phyloP scores from a whole-genome alignment of 192 early-diverging fungal genomes.

The Phlyctochytrium planicorne region DNA sequence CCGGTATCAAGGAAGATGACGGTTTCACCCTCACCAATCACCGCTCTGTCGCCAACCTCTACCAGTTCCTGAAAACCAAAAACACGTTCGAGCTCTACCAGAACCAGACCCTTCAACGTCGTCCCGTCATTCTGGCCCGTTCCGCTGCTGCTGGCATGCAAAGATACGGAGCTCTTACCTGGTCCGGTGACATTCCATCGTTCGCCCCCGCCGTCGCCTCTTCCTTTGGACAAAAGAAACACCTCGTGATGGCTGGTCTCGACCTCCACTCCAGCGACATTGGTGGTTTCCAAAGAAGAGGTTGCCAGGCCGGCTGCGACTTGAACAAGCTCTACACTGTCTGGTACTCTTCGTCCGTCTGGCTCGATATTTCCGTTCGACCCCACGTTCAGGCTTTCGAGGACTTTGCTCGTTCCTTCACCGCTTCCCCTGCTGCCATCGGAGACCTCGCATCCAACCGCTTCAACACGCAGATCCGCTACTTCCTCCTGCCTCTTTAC shows the following conservation, averaged over 20 bases:
- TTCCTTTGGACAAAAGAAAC: slow-evolving; percentile 14
- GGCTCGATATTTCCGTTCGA: slow-evolving; percentile 19
- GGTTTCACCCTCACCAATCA: slow-evolving; percentile 13
- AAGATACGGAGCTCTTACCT: slow-evolving; percentile 15
- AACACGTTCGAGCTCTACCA: slow-evolving; percentile 10
- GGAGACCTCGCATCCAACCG: slow-evolving; percentile 16
- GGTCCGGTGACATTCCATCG: slow-evolving; percentile 19
- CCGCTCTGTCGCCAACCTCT: slow-evolving; percentile 16
- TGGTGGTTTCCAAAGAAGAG: slow-evolving; percentile 16
- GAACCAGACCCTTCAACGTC: slow-evolving; percentile 11
- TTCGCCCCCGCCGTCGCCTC: slow-evolving; percentile 13
- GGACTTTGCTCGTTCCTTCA: not conserved
- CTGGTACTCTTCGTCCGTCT: slow-evolving; percentile 14
- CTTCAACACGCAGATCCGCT: slow-evolving; percentile 18
- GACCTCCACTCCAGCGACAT: slow-evolving; percentile 17
- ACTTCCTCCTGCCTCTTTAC: slow-evolving; percentile 17
- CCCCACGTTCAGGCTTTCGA: slow-evolving; percentile 1
- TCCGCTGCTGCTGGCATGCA: slow-evolving; percentile 20
- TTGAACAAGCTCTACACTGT: not conserved
- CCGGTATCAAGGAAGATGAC: slow-evolving; percentile 12
- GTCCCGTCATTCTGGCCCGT: slow-evolving; percentile 7
- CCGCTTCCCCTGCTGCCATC: slow-evolving; percentile 12
- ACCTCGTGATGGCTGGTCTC: slow-evolving; percentile 20
- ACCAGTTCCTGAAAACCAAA: slow-evolving; percentile 18
- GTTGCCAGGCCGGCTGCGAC: not conserved